A percentile compares a stretch with the other conserved stretches of the same genome.
Evolutionary conservation across 1,139 yeast genomes (phyloP).

Genomic region (Debaryomyces sp.): DNA sequence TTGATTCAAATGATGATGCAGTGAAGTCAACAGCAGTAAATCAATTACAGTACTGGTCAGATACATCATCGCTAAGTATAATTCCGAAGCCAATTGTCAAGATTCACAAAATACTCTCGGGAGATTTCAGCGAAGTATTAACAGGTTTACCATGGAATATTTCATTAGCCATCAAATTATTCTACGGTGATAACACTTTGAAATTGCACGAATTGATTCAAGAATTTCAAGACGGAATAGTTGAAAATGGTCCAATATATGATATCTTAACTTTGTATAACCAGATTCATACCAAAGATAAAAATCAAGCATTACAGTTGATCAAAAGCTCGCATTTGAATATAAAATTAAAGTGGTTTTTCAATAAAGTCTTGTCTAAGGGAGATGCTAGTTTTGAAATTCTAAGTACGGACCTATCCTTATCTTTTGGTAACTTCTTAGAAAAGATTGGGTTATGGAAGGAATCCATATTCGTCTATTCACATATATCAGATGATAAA

Average conservation of each 20-base stretch:
- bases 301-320: conserved; percentile 10
- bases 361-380: conserved; percentile 44
- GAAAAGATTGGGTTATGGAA: conserved; percentile 50
- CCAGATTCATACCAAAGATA: conserved; percentile 9
- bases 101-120: conserved; percentile 67
- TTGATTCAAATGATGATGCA: conserved; percentile 67
- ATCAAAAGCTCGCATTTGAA: conserved; percentile 22
- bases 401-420: conserved; percentile 31
- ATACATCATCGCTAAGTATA: conserved; percentile 34
- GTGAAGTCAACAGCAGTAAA: conserved; percentile 56
- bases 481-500: conserved; percentile 52
- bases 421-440: conserved; percentile 57
- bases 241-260: conserved; percentile 16
- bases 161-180: conserved; percentile 57
- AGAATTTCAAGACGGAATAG: conserved; percentile 15
- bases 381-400: conserved; percentile 31
- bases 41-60: conserved; percentile 71
- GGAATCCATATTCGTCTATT: conserved; percentile 63
- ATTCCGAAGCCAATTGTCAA: conserved; percentile 59
- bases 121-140: conserved; percentile 46
- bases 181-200: conserved; percentile 57
- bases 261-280: conserved; percentile 28
- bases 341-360: conserved; percentile 55
- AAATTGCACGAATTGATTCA: conserved; percentile 43
- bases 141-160: conserved; percentile 68